Evolutionary conservation across 192 early-diverging fungal genomes (phyloP).

Genomic region (Chytriomyces sp.): DNA sequence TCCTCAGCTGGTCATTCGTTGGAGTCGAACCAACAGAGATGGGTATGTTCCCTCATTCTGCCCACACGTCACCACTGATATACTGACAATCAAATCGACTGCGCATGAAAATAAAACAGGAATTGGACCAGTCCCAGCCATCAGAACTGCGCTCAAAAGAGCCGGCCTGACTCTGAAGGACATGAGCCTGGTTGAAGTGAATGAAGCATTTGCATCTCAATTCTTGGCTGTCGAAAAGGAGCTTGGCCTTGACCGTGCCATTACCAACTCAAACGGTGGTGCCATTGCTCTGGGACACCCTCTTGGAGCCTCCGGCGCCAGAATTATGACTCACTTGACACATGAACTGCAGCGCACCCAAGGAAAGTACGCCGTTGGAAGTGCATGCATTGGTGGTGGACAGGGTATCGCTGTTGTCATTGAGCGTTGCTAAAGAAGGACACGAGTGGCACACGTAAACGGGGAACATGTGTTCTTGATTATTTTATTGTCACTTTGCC

Average conservation of each 20-base stretch:
- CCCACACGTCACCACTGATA: too few species aligned
- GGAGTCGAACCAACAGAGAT: slow-evolving; percentile 94
- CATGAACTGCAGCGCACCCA: slow-evolving; percentile 82
- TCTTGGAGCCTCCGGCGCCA: slow-evolving; percentile 92
- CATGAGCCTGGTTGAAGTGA: slow-evolving; percentile 93
- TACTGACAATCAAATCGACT: too few species aligned
- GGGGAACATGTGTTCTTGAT: too few species aligned
- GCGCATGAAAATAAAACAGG: slow-evolving; percentile 12
- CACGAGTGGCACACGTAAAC: too few species aligned
- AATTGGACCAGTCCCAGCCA: slow-evolving; percentile 93
- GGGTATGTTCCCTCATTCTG: slow-evolving; percentile 59
- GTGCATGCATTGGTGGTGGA: slow-evolving; percentile 96
- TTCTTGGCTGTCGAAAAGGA: slow-evolving; percentile 88
- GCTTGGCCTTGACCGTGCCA: slow-evolving; percentile 77
- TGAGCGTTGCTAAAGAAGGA: slow-evolving; percentile 53
- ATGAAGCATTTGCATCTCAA: slow-evolving; percentile 98
- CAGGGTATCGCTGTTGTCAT: slow-evolving; percentile 79
- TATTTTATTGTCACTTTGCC: not conserved
- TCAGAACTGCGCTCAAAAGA: slow-evolving; percentile 80
- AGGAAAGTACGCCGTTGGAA: slow-evolving; percentile 87
- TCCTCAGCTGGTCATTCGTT: slow-evolving; percentile 82
- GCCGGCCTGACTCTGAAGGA: slow-evolving; percentile 78
- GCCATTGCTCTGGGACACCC: slow-evolving; percentile 92
- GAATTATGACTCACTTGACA: slow-evolving; percentile 87
- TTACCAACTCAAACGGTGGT: slow-evolving; percentile 88